These are phyloP conservation scores for Reutealis trisperma DNA, from an alignment of 345 rosid genomes.

Conservation along the genomic window DNA sequence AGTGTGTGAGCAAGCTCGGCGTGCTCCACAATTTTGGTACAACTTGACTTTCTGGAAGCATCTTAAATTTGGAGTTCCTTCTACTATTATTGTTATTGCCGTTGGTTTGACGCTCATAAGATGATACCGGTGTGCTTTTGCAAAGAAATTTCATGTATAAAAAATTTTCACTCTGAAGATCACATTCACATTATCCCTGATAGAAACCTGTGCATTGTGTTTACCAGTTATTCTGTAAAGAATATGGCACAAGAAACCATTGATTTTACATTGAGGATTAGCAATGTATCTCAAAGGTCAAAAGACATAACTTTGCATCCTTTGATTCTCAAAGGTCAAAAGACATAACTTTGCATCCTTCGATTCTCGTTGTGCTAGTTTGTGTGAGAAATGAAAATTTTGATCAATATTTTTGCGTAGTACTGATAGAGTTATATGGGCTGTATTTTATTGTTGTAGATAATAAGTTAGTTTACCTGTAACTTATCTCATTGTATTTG, in stretches of 20 bases:
- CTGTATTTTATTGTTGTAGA: too few species aligned
- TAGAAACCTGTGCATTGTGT: not conserved
- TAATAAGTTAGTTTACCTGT: too few species aligned
- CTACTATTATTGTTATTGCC: conserved; percentile 66
- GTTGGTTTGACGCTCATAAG: conserved; percentile 59
- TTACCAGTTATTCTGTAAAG: not conserved
- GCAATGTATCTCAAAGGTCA: not conserved
- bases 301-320: not conserved
- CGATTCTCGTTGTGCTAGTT: not conserved
- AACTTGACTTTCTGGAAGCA: conserved; percentile 71
- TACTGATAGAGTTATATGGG: too few species aligned
- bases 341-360: not conserved
- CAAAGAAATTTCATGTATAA: not conserved
- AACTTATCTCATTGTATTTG: too few species aligned
- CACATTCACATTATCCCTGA: not conserved
- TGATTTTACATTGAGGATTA: not conserved
- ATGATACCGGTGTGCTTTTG: conserved; percentile 10
- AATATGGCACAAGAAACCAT: not conserved
- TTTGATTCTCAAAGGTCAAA: not conserved
- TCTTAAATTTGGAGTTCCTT: conserved; percentile 74
- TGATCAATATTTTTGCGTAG: not conserved
- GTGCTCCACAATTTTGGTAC: conserved; percentile 51
- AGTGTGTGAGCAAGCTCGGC: conserved; percentile 81
- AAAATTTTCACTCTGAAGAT: not conserved
- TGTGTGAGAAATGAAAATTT: not conserved